phyloP scores from a whole-genome alignment of 192 early-diverging fungal genomes.

The Funneliformis mosseae region DNA sequence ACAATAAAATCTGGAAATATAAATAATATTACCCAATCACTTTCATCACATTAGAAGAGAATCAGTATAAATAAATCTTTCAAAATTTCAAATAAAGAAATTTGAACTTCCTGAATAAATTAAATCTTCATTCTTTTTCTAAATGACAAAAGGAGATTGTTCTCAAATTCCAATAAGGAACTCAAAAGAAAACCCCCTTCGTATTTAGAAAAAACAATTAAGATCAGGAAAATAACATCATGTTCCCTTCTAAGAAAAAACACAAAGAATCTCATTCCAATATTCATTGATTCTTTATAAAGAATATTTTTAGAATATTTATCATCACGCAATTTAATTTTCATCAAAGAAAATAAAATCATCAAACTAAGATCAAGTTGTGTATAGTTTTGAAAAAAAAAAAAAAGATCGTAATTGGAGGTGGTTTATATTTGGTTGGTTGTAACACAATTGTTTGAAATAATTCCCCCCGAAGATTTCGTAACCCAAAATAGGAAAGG shows the following conservation, averaged over 20 bases:
- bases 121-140: background rate
- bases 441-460: no score
- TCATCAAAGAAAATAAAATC: background rate
- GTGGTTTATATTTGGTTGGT: no score
- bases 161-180: no score
- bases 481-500: no score
- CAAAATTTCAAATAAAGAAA: background rate
- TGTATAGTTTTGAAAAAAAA: background rate
- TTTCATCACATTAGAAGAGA: background rate
- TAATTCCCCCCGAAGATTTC: no score
- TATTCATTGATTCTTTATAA: background rate
- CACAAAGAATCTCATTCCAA: background rate
- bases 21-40: no score
- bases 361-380: conserved; percentile 1
- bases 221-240: background rate
- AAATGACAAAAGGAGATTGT: no score
- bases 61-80: background rate
- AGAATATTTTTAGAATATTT: background rate
- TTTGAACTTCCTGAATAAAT: background rate
- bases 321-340: background rate
- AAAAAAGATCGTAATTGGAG: no score
- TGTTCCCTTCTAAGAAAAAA: background rate
- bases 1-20: no score
- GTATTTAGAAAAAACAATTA: background rate
- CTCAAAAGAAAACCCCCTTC: background rate